A percentile compares a stretch with the other conserved stretches of the same genome.
Evolutionary conservation across 1,284 basidiomycete species (phyloP).

Genomic region (Cystobasidiaceae sp.): DNA sequence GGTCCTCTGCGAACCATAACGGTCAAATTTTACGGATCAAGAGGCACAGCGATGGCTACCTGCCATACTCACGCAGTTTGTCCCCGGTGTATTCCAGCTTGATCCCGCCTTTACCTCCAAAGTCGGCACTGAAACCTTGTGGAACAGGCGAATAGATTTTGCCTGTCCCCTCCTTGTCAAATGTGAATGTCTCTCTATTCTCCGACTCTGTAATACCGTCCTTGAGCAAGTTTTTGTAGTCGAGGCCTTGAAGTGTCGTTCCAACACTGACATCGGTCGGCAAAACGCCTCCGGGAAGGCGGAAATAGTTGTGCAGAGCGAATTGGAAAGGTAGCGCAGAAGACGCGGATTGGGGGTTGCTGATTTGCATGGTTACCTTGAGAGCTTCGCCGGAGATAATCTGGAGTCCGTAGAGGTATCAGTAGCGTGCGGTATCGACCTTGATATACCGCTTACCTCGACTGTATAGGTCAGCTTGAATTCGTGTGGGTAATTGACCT

Average conservation of each 20-base stretch:
- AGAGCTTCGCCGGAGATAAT: conserved; percentile 16
- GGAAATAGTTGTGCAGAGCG: conserved; percentile 47
- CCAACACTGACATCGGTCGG: conserved; percentile 34
- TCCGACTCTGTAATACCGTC: conserved; percentile 29
- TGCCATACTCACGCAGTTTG: conserved; percentile 30
- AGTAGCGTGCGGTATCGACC: no score
- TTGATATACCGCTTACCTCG: conserved; percentile 37
- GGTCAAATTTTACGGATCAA: no score
- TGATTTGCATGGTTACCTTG: conserved; percentile 31
- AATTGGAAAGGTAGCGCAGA: conserved; percentile 46
- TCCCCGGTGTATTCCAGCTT: conserved; percentile 36
- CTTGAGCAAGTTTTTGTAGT: conserved; percentile 38
- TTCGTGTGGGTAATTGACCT: conserved; percentile 33
- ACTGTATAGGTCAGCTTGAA: conserved; percentile 44
- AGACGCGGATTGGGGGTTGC: conserved; percentile 26
- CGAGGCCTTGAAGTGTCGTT: conserved; percentile 35
- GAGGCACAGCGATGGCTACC: no score
- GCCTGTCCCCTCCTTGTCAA: conserved; percentile 42
- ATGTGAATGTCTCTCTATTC: conserved; percentile 33
- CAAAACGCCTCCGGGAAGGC: conserved; percentile 39
- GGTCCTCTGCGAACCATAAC: conserved; percentile 24
- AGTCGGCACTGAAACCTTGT: conserved; percentile 20
- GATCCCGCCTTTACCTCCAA: conserved; percentile 23
- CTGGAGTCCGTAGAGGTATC: background rate
- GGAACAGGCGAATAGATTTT: conserved; percentile 40